Base-by-base conservation (phyloP, 805 yeast genomes). In the Pichia thaimueangensis region DNA sequence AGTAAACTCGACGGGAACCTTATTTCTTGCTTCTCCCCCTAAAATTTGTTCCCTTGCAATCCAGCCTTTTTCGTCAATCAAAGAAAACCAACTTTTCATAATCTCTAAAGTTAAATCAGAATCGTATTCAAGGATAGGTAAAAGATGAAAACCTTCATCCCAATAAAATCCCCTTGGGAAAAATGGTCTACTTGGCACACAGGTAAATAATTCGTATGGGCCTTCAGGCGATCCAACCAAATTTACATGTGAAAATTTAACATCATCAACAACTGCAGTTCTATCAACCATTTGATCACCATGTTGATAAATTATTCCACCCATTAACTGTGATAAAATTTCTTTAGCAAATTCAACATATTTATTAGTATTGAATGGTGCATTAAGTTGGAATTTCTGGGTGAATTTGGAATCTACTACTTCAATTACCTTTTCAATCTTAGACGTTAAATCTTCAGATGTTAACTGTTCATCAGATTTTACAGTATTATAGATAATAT, bases 111-210 rank as follows among this genome's bases (percentile, higher is more conserved):
- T 86, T 34, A 89, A 67, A 55, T 86, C 95, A 13, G 85, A 71
- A 62, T 93, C 97, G 58, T 82, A 89, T 37, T 82, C 82, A 52
- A 85, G 62, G 30, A 93, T 67, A 7, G 95, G 95, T 31, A 89
- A 67, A 46, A 91, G 68, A 60, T 91, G 96, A 63, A 93, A 93
- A 0, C 98, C 98, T 64, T 93, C 98, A 63, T 93, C 98, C 98
- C 98, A 93, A 57, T 86, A 87, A 57, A 93, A 93, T 0, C 98
- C 98, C 49, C 98, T 73, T 4, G 98, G 97, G 63, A 93, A 93
- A 56, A 86, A 86, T 0, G 95, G 86, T 40, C 98, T 72, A 37
- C 96, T 86, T 2, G 98, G 98, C 27, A 87, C 93, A 19, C 87
- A 70, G 0, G 93, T 75, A 54, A 88, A 86, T 37, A 93, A 64